Percentiles rank a stretch among this genome's conserved stretches.
These are phyloP conservation scores for Insectozyma bohioensis DNA, from an alignment of 1,139 yeast genomes.

Conservation along the genomic window DNA sequence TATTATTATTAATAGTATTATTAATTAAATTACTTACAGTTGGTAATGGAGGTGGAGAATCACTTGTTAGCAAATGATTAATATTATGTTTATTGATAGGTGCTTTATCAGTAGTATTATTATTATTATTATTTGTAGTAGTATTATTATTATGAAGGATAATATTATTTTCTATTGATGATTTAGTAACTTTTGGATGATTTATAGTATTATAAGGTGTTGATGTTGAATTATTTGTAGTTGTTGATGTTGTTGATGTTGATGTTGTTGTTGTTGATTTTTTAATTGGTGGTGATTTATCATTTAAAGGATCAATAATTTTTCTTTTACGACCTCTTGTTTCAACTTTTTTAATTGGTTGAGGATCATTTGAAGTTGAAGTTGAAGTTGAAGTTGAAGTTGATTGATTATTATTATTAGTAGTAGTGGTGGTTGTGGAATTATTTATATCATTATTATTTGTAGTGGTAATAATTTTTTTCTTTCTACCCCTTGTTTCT, in stretches of 20 bases:
- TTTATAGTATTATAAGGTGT: too few species aligned
- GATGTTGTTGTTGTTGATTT: neutral
- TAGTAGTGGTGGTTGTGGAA: neutral
- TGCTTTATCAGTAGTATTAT: too few species aligned
- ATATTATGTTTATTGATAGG: conserved; percentile 13
- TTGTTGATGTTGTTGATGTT: conserved; percentile 2
- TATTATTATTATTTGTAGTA: too few species aligned
- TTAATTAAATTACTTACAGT: neutral
- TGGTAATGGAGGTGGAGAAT: conserved; percentile 11
- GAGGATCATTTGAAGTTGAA: conserved; percentile 1
- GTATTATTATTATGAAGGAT: too few species aligned
- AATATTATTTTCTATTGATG: too few species aligned
- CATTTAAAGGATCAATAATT: neutral
- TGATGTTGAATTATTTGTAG: too few species aligned
- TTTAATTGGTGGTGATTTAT: neutral
- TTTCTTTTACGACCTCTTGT: conserved; percentile 9
- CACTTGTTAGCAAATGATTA: conserved; percentile 14
- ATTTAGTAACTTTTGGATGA: too few species aligned
- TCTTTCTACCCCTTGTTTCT: conserved; percentile 15
- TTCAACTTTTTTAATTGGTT: conserved; percentile 10
- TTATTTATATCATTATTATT: neutral
- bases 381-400: neutral
- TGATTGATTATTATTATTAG: neutral
- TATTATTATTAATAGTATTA: neutral
- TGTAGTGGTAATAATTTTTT: conserved; percentile 2